Evolutionary conservation across 2,329 filamentous ascomycete genomes (phyloP).

Genomic region (Zymoseptoria passerinii): DNA sequence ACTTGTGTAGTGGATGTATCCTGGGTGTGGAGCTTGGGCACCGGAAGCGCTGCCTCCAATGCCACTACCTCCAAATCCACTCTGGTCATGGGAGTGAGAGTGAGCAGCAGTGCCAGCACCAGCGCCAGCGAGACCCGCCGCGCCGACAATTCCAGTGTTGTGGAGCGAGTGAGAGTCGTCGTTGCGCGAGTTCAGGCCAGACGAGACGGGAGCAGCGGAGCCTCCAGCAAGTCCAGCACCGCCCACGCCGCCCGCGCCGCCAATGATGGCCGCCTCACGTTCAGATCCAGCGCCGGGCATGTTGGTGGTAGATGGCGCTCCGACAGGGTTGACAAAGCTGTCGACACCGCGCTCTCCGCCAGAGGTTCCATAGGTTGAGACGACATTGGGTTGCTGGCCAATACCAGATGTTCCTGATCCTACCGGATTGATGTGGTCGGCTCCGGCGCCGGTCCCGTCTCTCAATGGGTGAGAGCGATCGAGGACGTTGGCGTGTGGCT

Average conservation of each 20-base stretch:
- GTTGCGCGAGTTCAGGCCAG: background rate
- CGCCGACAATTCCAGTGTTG: constrained; percentile 1
- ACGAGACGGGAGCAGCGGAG: background rate
- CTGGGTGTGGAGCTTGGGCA: background rate
- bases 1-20: constrained; percentile 13
- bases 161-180: background rate
- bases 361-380: background rate
- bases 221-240: background rate
- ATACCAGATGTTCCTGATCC: constrained; percentile 1
- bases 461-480: background rate
- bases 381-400: background rate
- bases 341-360: background rate
- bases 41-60: background rate
- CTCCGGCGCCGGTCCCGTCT: background rate
- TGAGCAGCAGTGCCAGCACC: constrained; percentile 3
- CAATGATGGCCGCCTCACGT: constrained; percentile 1
- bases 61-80: background rate
- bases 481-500: background rate
- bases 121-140: constrained; percentile 1
- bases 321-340: constrained; percentile 14
- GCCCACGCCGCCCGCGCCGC: background rate
- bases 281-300: background rate
- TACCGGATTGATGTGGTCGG: constrained; percentile 6
- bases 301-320: constrained; percentile 3
- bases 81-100: background rate